These are phyloP conservation scores for Colletotrichum spinosum DNA, from an alignment of 2,329 filamentous ascomycete species.

Conservation along the genomic window DNA sequence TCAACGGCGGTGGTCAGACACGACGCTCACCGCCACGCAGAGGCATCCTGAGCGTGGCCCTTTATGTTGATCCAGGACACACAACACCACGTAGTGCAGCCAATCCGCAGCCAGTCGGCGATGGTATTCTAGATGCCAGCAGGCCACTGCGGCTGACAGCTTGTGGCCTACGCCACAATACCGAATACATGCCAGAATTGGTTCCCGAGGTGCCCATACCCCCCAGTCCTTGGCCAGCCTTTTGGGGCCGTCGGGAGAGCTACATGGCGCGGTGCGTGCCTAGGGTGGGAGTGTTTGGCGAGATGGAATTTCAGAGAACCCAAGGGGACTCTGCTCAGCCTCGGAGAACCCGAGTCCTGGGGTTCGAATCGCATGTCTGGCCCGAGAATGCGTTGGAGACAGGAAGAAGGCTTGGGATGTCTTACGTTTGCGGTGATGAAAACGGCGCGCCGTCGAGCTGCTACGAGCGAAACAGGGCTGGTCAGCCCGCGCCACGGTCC, in stretches of 20 bases:
- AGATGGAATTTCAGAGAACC: neutral
- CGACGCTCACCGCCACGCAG: neutral
- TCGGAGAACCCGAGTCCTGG: constrained; percentile 4
- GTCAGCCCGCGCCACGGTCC: neutral
- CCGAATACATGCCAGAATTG: constrained; percentile 9
- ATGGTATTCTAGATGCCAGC: constrained; percentile 11
- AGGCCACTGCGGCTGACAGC: constrained; percentile 10
- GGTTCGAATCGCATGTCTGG: constrained; percentile 3
- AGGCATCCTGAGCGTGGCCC: constrained; percentile 1
- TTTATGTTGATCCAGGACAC: constrained; percentile 8
- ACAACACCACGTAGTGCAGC: constrained; percentile 6
- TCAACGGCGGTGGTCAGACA: neutral
- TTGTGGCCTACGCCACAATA: constrained; percentile 9
- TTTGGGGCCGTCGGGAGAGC: neutral
- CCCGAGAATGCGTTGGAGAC: neutral
- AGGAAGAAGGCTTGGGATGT: neutral
- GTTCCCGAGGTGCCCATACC: constrained; percentile 1
- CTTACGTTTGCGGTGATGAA: constrained; percentile 14
- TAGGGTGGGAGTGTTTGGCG: constrained; percentile 15
- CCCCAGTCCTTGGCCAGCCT: neutral
- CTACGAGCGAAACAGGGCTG: constrained; percentile 4
- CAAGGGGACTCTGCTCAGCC: neutral
- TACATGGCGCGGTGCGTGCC: constrained; percentile 11
- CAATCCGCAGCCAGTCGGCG: constrained; percentile 1
- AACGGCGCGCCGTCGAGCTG: constrained; percentile 2